phyloP scores from a whole-genome alignment of 768 basidiomycete genomes.

The Lyophyllum decastes region DNA sequence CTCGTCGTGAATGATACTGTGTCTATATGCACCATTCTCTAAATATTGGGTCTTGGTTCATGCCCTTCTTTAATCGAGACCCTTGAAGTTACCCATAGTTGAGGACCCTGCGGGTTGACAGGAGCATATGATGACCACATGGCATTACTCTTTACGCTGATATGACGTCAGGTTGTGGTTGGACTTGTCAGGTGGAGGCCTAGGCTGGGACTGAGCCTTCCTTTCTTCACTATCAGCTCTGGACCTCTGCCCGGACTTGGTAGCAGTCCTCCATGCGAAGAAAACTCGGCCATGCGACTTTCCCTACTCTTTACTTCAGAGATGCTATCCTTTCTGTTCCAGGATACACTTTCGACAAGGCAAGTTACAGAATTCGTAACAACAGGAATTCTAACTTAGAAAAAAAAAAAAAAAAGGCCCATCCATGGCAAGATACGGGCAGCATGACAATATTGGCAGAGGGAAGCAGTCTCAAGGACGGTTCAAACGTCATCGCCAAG shows the following conservation, averaged over 20 bases:
- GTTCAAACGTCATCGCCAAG: slow-evolving; percentile 69
- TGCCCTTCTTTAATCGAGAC: background rate
- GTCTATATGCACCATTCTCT: background rate
- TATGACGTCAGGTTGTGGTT: slow-evolving; percentile 5
- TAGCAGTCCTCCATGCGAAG: slow-evolving; percentile 39
- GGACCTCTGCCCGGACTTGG: background rate
- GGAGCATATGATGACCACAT: background rate
- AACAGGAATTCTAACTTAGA: background rate
- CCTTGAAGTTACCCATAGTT: no score
- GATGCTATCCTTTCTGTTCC: slow-evolving; percentile 65
- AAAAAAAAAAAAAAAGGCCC: slow-evolving; percentile 41
- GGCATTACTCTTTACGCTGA: background rate
- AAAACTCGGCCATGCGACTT: slow-evolving; percentile 57
- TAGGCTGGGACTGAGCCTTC: background rate
- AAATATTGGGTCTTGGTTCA: background rate
- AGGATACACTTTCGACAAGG: slow-evolving; percentile 74
- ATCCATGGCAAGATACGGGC: slow-evolving; percentile 72
- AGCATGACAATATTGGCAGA: slow-evolving; percentile 70
- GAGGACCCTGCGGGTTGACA: no score
- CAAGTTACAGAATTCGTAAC: slow-evolving; percentile 20
- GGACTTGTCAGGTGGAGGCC: no score
- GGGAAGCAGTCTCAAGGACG: slow-evolving; percentile 70
- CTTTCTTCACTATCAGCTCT: background rate
- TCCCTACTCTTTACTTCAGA: slow-evolving; percentile 60
- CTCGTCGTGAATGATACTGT: slow-evolving; percentile 18